These are phyloP conservation scores for Talaromyces wortmannii DNA, from an alignment of 495 filamentous ascomycete genomes.

Conservation along the genomic window DNA sequence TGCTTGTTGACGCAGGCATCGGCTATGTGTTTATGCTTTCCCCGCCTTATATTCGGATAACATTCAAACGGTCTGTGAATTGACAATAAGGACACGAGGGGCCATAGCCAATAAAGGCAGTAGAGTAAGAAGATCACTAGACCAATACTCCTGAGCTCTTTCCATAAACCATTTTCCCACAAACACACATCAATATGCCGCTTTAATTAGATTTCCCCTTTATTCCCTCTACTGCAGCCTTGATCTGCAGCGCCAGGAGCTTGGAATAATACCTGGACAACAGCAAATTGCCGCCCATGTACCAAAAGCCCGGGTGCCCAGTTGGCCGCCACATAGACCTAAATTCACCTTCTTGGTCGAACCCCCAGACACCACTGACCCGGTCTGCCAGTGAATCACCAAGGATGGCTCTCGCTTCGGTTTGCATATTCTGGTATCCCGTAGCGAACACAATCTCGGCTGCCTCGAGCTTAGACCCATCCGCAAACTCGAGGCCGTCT, in stretches of 20 bases:
- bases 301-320: constrained; percentile 76
- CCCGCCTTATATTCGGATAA: too few species aligned
- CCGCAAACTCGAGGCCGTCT: constrained; percentile 49
- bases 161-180: too few species aligned
- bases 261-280: constrained; percentile 67
- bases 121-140: too few species aligned
- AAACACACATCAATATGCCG: too few species aligned
- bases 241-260: constrained; percentile 70
- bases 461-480: constrained; percentile 59
- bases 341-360: constrained; percentile 71
- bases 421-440: constrained; percentile 76
- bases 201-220: background rate
- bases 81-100: too few species aligned
- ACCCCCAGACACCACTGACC: constrained; percentile 68
- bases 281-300: constrained; percentile 75
- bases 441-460: constrained; percentile 80
- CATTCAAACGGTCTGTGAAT: too few species aligned
- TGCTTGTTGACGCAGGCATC: too few species aligned
- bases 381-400: constrained; percentile 62
- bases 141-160: too few species aligned
- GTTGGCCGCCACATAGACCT: constrained; percentile 62
- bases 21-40: too few species aligned
- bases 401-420: constrained; percentile 51
- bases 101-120: too few species aligned
- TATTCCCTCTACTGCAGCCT: constrained; percentile 53